Conservation (phyloP, 352 stramenopile species). For the Lagenidium sp. region DNA sequence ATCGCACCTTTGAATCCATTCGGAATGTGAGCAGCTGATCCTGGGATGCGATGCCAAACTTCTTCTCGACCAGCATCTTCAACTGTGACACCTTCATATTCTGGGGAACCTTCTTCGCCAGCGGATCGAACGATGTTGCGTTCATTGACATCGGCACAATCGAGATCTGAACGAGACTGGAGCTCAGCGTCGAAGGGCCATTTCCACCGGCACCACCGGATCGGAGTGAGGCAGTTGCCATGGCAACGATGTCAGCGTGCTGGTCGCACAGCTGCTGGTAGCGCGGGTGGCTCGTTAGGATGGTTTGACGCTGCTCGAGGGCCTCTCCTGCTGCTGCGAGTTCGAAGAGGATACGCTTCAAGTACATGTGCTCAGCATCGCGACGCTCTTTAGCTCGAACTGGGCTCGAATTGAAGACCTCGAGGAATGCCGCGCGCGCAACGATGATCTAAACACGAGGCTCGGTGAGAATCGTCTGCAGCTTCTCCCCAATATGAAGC, state of each 20-base stretch:
- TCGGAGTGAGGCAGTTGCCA: constrained; percentile 8
- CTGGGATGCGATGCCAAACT: constrained; percentile 44
- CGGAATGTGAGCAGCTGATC: constrained; percentile 56
- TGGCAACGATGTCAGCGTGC: constrained; percentile 39
- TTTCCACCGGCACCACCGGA: constrained; percentile 9
- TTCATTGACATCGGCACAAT: constrained; percentile 72
- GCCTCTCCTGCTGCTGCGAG: constrained; percentile 26
- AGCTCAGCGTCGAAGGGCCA: constrained; percentile 26
- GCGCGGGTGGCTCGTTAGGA: constrained; percentile 38
- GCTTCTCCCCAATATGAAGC: background rate
- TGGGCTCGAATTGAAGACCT: constrained; percentile 57
- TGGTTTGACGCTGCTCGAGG: constrained; percentile 14
- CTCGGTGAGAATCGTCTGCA: background rate
- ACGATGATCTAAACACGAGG: constrained; percentile 30
- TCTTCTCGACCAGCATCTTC: constrained; percentile 63
- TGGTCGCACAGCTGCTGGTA: constrained; percentile 27
- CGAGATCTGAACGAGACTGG: constrained; percentile 52
- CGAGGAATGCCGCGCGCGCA: constrained; percentile 35
- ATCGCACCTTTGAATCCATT: constrained; percentile 35
- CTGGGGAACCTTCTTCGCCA: constrained; percentile 60
- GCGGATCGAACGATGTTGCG: constrained; percentile 47
- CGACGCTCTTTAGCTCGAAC: constrained; percentile 49
- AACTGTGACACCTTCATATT: constrained; percentile 73
- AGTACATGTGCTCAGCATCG: constrained; percentile 75
- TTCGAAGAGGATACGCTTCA: constrained; percentile 75